Percentiles rank a stretch among this genome's conserved stretches.
Conservation (phyloP, 192 early-diverging fungal genomes). For the Backusella australiensis region DNA sequence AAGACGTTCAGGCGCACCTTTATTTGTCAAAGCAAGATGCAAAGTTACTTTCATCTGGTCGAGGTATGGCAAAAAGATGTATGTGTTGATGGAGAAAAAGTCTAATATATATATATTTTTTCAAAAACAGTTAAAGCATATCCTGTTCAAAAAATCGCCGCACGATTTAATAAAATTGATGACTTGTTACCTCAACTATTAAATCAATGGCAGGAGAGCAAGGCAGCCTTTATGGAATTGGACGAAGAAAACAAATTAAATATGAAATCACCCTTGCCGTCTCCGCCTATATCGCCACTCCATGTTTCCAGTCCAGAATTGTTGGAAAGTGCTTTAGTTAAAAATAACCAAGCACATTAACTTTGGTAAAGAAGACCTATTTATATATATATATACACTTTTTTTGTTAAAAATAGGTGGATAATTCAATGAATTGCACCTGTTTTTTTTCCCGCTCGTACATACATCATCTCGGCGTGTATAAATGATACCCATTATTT, state of each 20-base stretch:
- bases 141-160: constrained; percentile 1
- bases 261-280: constrained; percentile 4
- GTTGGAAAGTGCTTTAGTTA: background rate
- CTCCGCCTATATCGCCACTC: constrained; percentile 10
- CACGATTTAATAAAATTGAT: constrained; percentile 32
- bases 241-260: constrained; percentile 23
- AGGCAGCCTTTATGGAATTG: constrained; percentile 35
- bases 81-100: background rate
- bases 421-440: too few species aligned
- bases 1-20: constrained; percentile 51
- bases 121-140: background rate
- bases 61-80: constrained; percentile 3
- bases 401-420: too few species aligned
- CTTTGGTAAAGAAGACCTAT: too few species aligned
- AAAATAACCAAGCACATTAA: background rate
- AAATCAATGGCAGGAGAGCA: constrained; percentile 48
- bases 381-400: too few species aligned
- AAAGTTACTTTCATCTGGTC: constrained; percentile 22
- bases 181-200: constrained; percentile 45
- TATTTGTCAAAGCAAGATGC: constrained; percentile 51
- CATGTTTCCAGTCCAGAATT: background rate
- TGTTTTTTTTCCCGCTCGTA: background rate
- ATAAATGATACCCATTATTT: background rate
- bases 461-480: background rate
- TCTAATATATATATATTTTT: background rate